Evolutionary conservation across 2,329 filamentous ascomycete species (phyloP).

Genomic region (Pestalotiopsis sp.): DNA sequence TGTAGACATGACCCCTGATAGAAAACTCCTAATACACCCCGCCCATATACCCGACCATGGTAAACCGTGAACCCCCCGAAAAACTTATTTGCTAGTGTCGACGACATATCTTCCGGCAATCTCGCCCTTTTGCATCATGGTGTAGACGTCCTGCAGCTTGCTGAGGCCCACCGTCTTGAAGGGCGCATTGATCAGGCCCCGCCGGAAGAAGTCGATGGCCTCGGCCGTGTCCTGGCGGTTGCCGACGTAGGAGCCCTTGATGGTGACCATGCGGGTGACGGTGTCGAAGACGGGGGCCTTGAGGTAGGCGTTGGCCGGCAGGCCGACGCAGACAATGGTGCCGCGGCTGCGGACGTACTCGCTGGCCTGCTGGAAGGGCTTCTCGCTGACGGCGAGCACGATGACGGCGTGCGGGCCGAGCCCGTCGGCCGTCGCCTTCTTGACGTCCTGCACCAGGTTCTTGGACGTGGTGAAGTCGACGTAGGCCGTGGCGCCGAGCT

Average conservation of each 20-base stretch:
- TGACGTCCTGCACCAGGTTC: constrained; percentile 83
- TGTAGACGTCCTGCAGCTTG: constrained; percentile 79
- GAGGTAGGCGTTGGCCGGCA: constrained; percentile 80
- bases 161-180: constrained; percentile 84
- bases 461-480: constrained; percentile 79
- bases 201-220: constrained; percentile 85
- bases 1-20: neutral
- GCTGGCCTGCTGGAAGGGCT: constrained; percentile 93
- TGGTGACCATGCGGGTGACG: constrained; percentile 86
- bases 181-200: constrained; percentile 83
- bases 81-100: constrained; percentile 66
- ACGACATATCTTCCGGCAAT: constrained; percentile 81
- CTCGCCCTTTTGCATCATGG: constrained; percentile 71
- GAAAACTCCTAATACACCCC: neutral
- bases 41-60: neutral
- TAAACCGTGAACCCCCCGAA: neutral
- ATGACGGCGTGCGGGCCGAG: constrained; percentile 87
- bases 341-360: constrained; percentile 85
- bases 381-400: constrained; percentile 83
- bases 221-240: constrained; percentile 87
- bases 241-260: constrained; percentile 92
- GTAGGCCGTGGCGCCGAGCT: constrained; percentile 72
- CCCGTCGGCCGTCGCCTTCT: constrained; percentile 77
- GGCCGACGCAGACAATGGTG: constrained; percentile 84
- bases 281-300: constrained; percentile 87